Evolutionary conservation across 176 grass and related monocot species (phyloP).

Genomic region (Zoysia japonica): DNA sequence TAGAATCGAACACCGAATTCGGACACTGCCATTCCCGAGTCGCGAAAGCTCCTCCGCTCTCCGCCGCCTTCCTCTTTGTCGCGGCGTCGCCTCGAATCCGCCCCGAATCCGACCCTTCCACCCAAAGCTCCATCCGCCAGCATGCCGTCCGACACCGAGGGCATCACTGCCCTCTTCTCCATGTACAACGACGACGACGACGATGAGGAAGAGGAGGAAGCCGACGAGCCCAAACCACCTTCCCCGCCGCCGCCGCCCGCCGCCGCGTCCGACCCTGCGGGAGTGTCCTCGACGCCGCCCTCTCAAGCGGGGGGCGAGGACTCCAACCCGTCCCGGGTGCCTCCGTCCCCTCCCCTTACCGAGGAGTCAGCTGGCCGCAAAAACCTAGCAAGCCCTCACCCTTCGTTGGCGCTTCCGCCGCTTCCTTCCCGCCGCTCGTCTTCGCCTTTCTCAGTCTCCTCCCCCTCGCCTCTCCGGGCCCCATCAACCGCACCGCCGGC

Average conservation of each 20-base stretch:
- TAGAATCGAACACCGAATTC: not conserved
- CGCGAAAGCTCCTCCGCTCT: not conserved
- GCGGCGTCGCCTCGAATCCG: conserved; percentile 30
- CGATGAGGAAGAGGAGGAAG: conserved; percentile 77
- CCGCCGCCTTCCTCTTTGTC: conserved; percentile 25
- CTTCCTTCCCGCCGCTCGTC: conserved; percentile 45
- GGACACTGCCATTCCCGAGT: not conserved
- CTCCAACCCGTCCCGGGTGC: conserved; percentile 28
- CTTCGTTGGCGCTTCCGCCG: conserved; percentile 47
- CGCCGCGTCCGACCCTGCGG: not conserved
- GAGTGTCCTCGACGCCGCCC: conserved; percentile 28
- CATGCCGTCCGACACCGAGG: conserved; percentile 71
- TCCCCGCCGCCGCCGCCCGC: conserved; percentile 26
- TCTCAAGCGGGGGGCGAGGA: conserved; percentile 34
- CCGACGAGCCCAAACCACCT: conserved; percentile 41
- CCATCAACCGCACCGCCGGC: conserved; percentile 22
- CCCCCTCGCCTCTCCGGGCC: conserved; percentile 45
- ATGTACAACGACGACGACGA: conserved; percentile 68
- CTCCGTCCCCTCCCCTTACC: conserved; percentile 38
- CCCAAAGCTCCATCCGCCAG: not conserved
- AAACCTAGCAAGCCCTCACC: conserved; percentile 54
- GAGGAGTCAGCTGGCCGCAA: conserved; percentile 33
- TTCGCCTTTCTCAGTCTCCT: conserved; percentile 25
- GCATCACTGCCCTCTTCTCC: conserved; percentile 79
- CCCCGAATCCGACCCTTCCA: conserved; percentile 22